Conservation (phyloP, 2,329 filamentous ascomycete genomes). For the Pseudogymnoascus sp. region DNA sequence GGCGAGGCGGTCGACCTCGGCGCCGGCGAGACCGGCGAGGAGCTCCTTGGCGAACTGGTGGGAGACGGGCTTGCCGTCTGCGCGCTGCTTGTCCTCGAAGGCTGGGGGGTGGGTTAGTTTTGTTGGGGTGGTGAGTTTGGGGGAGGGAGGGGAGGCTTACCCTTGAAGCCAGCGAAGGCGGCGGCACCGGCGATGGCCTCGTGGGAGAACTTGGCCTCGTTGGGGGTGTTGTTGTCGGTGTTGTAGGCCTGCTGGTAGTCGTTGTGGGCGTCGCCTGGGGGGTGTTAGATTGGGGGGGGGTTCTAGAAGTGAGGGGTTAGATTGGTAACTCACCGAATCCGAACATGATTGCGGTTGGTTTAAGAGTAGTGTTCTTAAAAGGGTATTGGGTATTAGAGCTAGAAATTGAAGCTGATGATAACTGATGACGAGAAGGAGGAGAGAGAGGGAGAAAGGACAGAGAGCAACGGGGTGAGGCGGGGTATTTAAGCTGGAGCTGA, state of each 20-base stretch:
- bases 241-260: constrained; percentile 39
- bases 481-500: neutral
- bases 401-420: neutral
- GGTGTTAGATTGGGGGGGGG: neutral
- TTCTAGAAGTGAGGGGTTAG: neutral
- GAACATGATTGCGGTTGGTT: constrained; percentile 6
- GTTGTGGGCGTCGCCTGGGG: constrained; percentile 34
- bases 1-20: constrained; percentile 67
- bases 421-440: neutral
- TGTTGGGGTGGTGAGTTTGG: too few species aligned
- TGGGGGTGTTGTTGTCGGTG: constrained; percentile 15
- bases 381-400: neutral
- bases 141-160: neutral
- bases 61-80: constrained; percentile 60
- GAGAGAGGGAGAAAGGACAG: neutral
- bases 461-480: neutral
- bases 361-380: neutral
- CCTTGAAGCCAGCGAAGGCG: constrained; percentile 72
- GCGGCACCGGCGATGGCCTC: constrained; percentile 69
- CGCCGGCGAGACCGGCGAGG: constrained; percentile 62
- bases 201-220: constrained; percentile 60
- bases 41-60: constrained; percentile 74
- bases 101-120: constrained; percentile 22
- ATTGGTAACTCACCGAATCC: neutral
- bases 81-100: constrained; percentile 67